Conservation (phyloP, 2,329 filamentous ascomycete species). For the Clonostachys chloroleuca region DNA sequence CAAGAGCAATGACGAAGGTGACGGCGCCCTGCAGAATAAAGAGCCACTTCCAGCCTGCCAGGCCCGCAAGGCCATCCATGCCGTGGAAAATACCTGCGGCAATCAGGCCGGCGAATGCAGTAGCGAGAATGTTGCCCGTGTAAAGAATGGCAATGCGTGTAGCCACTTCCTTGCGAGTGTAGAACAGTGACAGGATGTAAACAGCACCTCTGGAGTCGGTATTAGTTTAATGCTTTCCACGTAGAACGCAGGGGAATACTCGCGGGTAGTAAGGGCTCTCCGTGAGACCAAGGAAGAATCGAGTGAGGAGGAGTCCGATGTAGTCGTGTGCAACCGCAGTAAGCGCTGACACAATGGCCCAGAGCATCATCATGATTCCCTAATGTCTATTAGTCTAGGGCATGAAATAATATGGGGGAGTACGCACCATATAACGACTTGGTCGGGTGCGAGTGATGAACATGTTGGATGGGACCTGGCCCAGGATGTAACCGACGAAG, state of each 20-base stretch:
- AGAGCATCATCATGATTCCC: constrained; percentile 37
- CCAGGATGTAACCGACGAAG: constrained; percentile 38
- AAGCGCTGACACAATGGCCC: constrained; percentile 39
- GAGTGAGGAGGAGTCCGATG: constrained; percentile 39
- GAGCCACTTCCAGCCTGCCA: constrained; percentile 59
- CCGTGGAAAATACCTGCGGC: constrained; percentile 51
- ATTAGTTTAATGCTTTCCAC: too few species aligned
- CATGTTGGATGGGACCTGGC: constrained; percentile 37
- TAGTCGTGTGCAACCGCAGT: constrained; percentile 43
- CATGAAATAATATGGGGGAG: background rate
- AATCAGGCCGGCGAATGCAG: constrained; percentile 62
- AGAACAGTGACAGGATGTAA: constrained; percentile 43
- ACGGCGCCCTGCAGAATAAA: constrained; percentile 61
- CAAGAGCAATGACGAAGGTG: constrained; percentile 11
- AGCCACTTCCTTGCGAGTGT: constrained; percentile 60
- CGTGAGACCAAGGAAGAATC: constrained; percentile 35
- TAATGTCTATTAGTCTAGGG: constrained; percentile 2
- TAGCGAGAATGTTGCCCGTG: constrained; percentile 60
- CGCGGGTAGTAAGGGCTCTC: constrained; percentile 47
- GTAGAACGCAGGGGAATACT: too few species aligned
- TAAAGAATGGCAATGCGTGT: constrained; percentile 55
- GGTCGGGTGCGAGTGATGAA: constrained; percentile 35
- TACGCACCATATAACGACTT: constrained; percentile 28
- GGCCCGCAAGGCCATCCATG: constrained; percentile 35
- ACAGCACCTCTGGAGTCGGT: constrained; percentile 26